Base-by-base conservation (phyloP, 805 yeast species). In the Candida nitratophila region DNA sequence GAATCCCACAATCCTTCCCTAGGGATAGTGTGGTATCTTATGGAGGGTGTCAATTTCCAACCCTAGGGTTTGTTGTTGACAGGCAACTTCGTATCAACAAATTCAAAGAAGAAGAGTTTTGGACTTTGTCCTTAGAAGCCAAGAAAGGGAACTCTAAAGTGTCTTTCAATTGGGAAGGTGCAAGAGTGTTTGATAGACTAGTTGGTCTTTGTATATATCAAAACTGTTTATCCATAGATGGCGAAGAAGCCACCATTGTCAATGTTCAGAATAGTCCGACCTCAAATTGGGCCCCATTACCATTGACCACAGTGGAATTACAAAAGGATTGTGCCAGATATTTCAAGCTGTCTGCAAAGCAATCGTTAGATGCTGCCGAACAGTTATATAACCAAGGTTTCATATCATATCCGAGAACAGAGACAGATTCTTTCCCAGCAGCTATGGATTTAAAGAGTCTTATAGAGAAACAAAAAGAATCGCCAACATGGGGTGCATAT, bases 11-110 rank as follows among this genome's bases (percentile, higher is more conserved):
- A 9, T 32, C 39, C n/a, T 36, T 46, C 14, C 54, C 61, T n/a
- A 66, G 60, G 16, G 62, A 57, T 2, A 16, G 32, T 16, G 44
- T 59, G 19, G 70, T 84, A 0, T 88, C 96, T 1, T 93, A 90
- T 60, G 99, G 99, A 3, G 73, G 78, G 2, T 93, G 99, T 59
- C 99, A 93, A 59, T 93, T 93, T 55, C 99, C 99, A 2, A 91
- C 99, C 0, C 68, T 93, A 42, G 98, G 99, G 3, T 93, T 93
- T 64, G 90, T 93, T 0, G 98, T 93, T 11, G 99, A 93, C 56
- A 69, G 99, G 46, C 89, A 81, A 59, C 79, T 81, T 45, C 70
- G 96, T 45, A 84, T 85, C 30, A 75, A 78, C 53, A 68, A 70
- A 48, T 93, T 91, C 62, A 65, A 71, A 6, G 75, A 87, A 0